phyloP scores from a whole-genome alignment of 1,139 yeast genomes.

The Hansenula sp. region DNA sequence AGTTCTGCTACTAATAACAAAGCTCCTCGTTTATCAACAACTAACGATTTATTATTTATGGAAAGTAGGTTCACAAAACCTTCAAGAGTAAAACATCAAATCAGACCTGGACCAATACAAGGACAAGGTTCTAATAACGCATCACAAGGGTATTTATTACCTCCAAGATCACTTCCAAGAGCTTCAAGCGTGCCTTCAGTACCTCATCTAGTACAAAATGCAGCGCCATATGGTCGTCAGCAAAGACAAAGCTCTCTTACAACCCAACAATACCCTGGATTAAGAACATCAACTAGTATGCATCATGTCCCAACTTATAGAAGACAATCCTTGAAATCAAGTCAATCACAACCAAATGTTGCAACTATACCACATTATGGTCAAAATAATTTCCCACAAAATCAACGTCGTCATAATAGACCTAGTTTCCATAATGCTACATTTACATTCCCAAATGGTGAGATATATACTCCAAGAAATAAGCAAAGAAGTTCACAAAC shows the following conservation, averaged over 20 bases:
- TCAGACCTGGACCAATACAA: not conserved
- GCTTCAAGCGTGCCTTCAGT: slow-evolving; percentile 8
- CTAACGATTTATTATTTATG: slow-evolving; percentile 15
- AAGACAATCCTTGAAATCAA: slow-evolving; percentile 9
- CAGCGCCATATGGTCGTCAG: not conserved
- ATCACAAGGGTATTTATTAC: not conserved
- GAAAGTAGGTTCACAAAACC: slow-evolving; percentile 16
- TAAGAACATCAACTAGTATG: slow-evolving; percentile 6
- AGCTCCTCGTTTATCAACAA: slow-evolving; percentile 18
- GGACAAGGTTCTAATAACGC: not conserved
- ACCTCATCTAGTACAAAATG: slow-evolving; percentile 3
- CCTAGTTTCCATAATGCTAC: slow-evolving; percentile 12
- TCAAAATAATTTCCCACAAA: slow-evolving; percentile 1
- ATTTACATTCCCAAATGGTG: slow-evolving; percentile 26
- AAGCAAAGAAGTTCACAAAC: slow-evolving; percentile 17
- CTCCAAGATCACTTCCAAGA: slow-evolving; percentile 2
- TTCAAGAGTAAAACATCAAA: slow-evolving; percentile 6
- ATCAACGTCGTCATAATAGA: slow-evolving; percentile 1
- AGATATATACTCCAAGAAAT: slow-evolving; percentile 22
- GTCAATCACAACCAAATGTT: slow-evolving; percentile 1
- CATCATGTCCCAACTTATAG: slow-evolving; percentile 8
- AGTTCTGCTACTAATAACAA: not conserved
- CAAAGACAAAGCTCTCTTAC: not conserved
- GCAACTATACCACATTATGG: slow-evolving; percentile 5
- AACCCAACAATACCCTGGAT: not conserved